Evolutionary conservation across 495 filamentous ascomycete genomes (phyloP), one percentile per base, ranked within the genome.

Genomic region (Penicillium alfredii): DNA sequence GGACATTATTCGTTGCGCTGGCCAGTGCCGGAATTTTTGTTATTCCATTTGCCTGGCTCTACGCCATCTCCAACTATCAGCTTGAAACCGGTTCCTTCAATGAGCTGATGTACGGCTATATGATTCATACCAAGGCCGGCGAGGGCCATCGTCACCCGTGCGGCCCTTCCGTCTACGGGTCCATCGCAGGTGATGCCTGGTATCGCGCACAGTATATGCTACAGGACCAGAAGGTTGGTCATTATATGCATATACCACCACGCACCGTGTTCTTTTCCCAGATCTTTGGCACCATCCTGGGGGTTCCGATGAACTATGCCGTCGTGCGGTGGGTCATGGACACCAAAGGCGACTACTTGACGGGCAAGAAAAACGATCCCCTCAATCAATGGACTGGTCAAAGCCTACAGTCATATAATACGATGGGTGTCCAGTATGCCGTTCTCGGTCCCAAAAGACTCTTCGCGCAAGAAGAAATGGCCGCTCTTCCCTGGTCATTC

Each of bases 311-410:
- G 17, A 68, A 71, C 44, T 60, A 67, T 30, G 65, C 49, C 12
- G 67, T 72, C 15, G 61, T 67, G 25, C 61, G 64, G 16, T 71
- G 65, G 66, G 54, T 68, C 11, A 46, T 72, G 26, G 55, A 64
- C 40, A 63, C 66, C 3, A 77, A 77, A 43, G 56, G 61, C 20
- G 69, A 74, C 14, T 77, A 73, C 32, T 39, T 79, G 15, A 68
- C 68, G 0, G 73, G 73, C 9, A 54, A 51, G 12, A 60, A 68
- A 29, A 58, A 45, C 1, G 73, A 79, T 33, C 71, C 73, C 0
- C 60, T 72, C 1, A 63, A 69, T 39, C 74, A 77, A 38, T 79
- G 74, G 75, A 76, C 72, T 0, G 73, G 69, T 4, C 75, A 79
- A 34, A 39, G 33, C 3, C 35, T 77, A 1, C 45, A 59, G 1